Conservation (phyloP, 148 eudicot species). For the Nepenthes gracilis region DNA sequence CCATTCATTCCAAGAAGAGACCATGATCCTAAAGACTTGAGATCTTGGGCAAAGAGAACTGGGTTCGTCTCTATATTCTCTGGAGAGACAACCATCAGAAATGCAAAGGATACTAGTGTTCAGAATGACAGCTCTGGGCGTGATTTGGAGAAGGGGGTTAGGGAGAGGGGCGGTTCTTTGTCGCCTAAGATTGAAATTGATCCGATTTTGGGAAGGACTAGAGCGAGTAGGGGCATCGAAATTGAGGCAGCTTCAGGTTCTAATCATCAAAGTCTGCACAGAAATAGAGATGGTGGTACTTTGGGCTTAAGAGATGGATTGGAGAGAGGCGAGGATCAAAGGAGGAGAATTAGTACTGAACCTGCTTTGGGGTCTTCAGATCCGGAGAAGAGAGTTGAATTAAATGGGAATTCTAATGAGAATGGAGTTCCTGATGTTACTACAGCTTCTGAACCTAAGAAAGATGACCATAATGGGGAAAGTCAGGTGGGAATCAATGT, state of each 20-base stretch:
- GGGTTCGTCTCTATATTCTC: conserved; percentile 84
- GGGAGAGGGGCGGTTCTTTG: conserved; percentile 22
- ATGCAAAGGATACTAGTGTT: conserved; percentile 13
- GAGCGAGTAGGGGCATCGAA: conserved; percentile 29
- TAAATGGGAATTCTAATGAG: conserved; percentile 18
- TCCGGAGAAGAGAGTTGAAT: conserved; percentile 25
- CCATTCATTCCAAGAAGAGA: conserved; percentile 60
- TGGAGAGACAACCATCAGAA: conserved; percentile 37
- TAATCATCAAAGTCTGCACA: conserved; percentile 10
- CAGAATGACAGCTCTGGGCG: conserved; percentile 18
- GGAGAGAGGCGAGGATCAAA: conserved; percentile 20
- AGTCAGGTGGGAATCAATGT: conserved; percentile 20
- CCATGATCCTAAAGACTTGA: conserved; percentile 74
- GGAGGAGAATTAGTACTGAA: conserved; percentile 20
- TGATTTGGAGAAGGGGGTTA: conserved; percentile 53
- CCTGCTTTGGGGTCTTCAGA: conserved; percentile 15
- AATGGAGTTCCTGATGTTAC: conserved; percentile 14
- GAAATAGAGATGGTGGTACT: conserved; percentile 17
- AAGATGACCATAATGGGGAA: conserved; percentile 26
- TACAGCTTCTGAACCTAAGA: conserved; percentile 21
- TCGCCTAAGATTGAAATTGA: conserved; percentile 70
- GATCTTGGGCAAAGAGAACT: conserved; percentile 94
- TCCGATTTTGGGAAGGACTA: conserved; percentile 50
- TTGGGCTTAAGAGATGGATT: conserved; percentile 15
- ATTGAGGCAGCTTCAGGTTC: conserved; percentile 33